phyloP scores from a whole-genome alignment of 345 rosid species.

The Melastoma malabathricum region DNA sequence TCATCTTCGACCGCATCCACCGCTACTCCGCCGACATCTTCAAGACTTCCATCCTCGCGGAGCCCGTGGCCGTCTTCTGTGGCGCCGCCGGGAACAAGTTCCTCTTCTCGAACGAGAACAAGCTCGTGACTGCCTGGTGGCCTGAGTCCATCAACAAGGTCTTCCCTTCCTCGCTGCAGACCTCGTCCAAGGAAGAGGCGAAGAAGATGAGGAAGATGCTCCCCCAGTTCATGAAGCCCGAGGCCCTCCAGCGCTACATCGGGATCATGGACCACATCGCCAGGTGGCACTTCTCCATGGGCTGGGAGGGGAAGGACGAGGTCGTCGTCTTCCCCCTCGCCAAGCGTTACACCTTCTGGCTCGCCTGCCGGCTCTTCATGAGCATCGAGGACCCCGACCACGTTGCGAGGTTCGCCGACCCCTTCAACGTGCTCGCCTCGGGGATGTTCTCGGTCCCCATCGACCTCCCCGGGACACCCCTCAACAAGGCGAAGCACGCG shows the following conservation, averaged over 20 bases:
- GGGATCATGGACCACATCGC: no score
- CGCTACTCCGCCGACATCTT: not conserved
- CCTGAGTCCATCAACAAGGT: constrained; percentile 3
- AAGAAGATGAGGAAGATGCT: constrained; percentile 4
- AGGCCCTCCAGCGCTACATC: constrained; percentile 4
- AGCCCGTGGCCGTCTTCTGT: not conserved
- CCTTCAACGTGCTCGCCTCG: not conserved
- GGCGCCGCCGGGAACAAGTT: constrained; percentile 3
- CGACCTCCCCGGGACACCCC: constrained; percentile 2
- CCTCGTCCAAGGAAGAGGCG: constrained; percentile 2
- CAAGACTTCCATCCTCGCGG: constrained; percentile 1
- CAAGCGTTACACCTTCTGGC: not conserved
- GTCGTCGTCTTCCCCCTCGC: not conserved
- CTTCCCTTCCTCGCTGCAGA: not conserved
- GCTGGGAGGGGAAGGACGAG: not conserved
- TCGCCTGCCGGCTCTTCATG: not conserved
- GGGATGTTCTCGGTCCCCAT: not conserved
- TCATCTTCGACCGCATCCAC: not conserved
- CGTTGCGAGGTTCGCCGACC: not conserved
- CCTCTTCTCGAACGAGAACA: constrained; percentile 4
- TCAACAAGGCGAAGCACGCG: not conserved
- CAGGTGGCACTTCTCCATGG: no score
- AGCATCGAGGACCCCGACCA: not conserved
- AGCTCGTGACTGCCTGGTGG: constrained; percentile 1
- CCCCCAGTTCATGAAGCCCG: constrained; percentile 4